Evolutionary conservation across 1,284 basidiomycete species (phyloP).

Genomic region (Trichosporon ovoides): DNA sequence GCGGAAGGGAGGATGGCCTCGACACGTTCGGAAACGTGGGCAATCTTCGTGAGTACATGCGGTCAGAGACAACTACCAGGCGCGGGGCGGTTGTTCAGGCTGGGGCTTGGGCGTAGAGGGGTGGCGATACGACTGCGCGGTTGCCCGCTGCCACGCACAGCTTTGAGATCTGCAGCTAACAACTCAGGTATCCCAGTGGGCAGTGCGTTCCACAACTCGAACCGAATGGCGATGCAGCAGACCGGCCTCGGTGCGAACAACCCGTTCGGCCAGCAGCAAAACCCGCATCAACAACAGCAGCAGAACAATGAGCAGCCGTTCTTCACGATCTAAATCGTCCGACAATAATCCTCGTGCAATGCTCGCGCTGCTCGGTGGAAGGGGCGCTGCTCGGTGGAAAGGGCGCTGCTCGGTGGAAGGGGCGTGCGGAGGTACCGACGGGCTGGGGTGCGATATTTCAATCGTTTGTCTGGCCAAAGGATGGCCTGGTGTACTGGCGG

Average conservation of each 20-base stretch:
- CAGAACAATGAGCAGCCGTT: slow-evolving; percentile 66
- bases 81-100: too few species aligned
- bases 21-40: slow-evolving; percentile 93
- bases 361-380: not conserved
- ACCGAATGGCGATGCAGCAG: slow-evolving; percentile 57
- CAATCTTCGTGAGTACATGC: slow-evolving; percentile 57
- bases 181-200: slow-evolving; percentile 61
- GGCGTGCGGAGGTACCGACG: too few species aligned
- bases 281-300: slow-evolving; percentile 36
- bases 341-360: too few species aligned
- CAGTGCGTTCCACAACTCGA: slow-evolving; percentile 53
- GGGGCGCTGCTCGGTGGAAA: not conserved
- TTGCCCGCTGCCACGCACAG: too few species aligned
- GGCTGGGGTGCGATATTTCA: too few species aligned
- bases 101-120: too few species aligned
- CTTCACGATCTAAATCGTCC: slow-evolving; percentile 60
- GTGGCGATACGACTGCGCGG: slow-evolving; percentile 5
- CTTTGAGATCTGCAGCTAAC: not conserved
- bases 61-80: not conserved
- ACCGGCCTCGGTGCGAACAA: slow-evolving; percentile 59
- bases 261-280: slow-evolving; percentile 61
- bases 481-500: too few species aligned
- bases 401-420: not conserved
- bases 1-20: slow-evolving; percentile 70
- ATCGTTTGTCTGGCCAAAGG: too few species aligned